Conservation (phyloP, 345 rosid species). For the Arabidopsis arenosa region DNA sequence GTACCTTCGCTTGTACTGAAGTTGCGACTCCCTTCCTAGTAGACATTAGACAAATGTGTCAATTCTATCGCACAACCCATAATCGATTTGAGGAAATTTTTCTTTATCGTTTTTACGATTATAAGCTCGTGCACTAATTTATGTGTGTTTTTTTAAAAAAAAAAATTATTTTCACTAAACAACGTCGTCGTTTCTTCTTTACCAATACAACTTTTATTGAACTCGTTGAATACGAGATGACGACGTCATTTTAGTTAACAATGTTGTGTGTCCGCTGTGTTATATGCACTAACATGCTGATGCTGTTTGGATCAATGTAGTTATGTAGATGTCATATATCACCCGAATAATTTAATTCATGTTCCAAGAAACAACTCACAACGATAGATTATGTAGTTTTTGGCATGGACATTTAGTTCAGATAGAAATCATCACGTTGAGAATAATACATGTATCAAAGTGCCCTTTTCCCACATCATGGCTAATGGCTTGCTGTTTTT, state of each 20-base stretch:
- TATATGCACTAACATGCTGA: neutral
- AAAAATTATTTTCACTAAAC: too few relatives aligned
- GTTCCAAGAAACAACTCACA: neutral
- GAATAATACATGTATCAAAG: neutral
- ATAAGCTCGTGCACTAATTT: too few relatives aligned
- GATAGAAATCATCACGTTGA: neutral
- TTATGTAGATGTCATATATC: neutral
- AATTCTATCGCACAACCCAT: neutral
- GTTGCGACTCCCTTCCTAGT: neutral
- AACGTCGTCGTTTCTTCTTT: too few relatives aligned
- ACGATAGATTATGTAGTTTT: neutral
- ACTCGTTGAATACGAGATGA: neutral
- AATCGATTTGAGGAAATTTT: too few relatives aligned
- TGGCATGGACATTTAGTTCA: neutral
- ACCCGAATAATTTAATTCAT: neutral
- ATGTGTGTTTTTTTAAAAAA: too few relatives aligned
- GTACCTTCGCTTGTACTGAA: neutral
- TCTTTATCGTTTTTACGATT: too few relatives aligned
- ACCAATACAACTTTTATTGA: neutral
- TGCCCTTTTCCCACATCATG: neutral
- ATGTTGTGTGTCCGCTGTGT: neutral
- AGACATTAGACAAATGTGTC: neutral
- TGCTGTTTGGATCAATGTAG: neutral
- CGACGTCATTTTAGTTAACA: neutral
- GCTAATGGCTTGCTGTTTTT: neutral